A percentile compares a stretch with the other conserved stretches of the same genome.
Evolutionary conservation across 805 yeast genomes (phyloP).

Genomic region (Wickerhamomyces hampshirensis): DNA sequence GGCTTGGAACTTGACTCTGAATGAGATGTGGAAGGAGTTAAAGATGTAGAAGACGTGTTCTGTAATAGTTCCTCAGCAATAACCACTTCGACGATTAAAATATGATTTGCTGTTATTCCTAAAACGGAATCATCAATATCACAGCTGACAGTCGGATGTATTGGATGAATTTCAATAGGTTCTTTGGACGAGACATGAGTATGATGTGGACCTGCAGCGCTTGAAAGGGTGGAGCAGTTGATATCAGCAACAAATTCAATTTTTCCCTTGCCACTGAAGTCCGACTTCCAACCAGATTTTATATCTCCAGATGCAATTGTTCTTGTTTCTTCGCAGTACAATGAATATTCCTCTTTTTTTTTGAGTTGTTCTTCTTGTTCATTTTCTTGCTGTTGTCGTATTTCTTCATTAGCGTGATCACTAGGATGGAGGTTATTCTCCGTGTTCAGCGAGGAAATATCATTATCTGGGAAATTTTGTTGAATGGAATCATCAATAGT

Average conservation of each 20-base stretch:
- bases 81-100: slow-evolving; percentile 79
- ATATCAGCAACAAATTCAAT: slow-evolving; percentile 77
- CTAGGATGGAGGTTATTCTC: slow-evolving; percentile 23
- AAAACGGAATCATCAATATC: slow-evolving; percentile 77
- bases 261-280: slow-evolving; percentile 71
- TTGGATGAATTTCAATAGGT: slow-evolving; percentile 23
- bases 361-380: slow-evolving; percentile 23
- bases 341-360: slow-evolving; percentile 29
- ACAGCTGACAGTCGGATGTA: slow-evolving; percentile 55
- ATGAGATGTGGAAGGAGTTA: slow-evolving; percentile 29
- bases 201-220: slow-evolving; percentile 44
- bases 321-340: slow-evolving; percentile 69
- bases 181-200: slow-evolving; percentile 39
- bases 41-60: slow-evolving; percentile 26
- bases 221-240: slow-evolving; percentile 51
- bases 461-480: slow-evolving; percentile 9
- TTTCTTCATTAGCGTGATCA: slow-evolving; percentile 30
- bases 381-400: slow-evolving; percentile 23
- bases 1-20: slow-evolving; percentile 14
- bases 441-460: slow-evolving; percentile 7
- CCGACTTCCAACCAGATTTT: slow-evolving; percentile 94
- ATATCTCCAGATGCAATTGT: slow-evolving; percentile 75
- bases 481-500: slow-evolving; percentile 6
- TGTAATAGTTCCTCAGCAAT: slow-evolving; percentile 85
- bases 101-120: slow-evolving; percentile 75